Conservation (phyloP, 1,284 basidiomycete species). For the Stygiomarasmius scandens region DNA sequence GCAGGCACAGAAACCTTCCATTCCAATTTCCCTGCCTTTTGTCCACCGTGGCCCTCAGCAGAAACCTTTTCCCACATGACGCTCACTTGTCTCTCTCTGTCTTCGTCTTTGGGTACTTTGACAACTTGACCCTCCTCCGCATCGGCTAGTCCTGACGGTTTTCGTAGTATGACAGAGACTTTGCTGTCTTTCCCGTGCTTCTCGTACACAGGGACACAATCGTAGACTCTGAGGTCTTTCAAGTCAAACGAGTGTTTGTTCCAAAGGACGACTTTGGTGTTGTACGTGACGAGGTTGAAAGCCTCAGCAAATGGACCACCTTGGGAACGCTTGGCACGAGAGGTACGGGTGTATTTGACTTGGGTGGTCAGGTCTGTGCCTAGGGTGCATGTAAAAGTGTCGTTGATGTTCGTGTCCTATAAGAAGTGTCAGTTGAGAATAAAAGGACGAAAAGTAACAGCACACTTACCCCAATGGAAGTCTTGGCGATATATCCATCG, state of each 20-base stretch:
- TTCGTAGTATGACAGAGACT: conserved; percentile 47
- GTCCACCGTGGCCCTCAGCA: conserved; percentile 38
- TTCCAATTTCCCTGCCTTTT: conserved; percentile 46
- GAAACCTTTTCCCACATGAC: conserved; percentile 39
- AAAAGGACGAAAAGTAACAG: conserved; percentile 2
- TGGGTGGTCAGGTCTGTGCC: conserved; percentile 52
- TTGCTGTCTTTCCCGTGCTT: conserved; percentile 34
- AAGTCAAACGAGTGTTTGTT: conserved; percentile 52
- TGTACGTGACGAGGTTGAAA: conserved; percentile 45
- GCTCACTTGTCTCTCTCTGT: conserved; percentile 22
- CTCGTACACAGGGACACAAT: conserved; percentile 45
- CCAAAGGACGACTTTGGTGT: conserved; percentile 43
- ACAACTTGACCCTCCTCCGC: conserved; percentile 44
- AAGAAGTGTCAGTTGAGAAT: background rate
- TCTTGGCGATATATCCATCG: conserved; percentile 51
- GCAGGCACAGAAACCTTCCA: conserved; percentile 41
- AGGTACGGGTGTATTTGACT: conserved; percentile 48
- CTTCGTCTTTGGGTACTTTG: conserved; percentile 28
- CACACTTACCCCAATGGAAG: conserved; percentile 42
- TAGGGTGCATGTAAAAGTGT: conserved; percentile 57
- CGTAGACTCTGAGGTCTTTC: conserved; percentile 47
- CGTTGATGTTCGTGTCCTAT: conserved; percentile 49
- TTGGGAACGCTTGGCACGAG: conserved; percentile 34
- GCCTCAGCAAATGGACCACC: conserved; percentile 47
- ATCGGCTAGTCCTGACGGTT: conserved; percentile 49